These are phyloP conservation scores for Dendryphion nanum DNA, from an alignment of 2,329 filamentous ascomycete species.

Conservation along the genomic window DNA sequence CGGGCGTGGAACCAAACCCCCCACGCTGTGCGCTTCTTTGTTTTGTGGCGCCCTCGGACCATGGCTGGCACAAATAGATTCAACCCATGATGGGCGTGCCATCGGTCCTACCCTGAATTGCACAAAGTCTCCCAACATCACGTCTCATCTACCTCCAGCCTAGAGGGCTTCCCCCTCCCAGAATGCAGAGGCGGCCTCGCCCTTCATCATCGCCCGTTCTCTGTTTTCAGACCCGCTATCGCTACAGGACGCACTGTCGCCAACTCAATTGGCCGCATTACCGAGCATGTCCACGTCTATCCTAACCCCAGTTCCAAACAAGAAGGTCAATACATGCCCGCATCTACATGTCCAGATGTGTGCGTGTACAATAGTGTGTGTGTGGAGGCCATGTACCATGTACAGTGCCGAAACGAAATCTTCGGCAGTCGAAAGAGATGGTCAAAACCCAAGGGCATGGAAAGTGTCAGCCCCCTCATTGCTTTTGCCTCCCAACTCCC, in stretches of 20 bases:
- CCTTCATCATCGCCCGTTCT: too few relatives aligned
- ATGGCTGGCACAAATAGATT: not conserved
- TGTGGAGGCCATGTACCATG: not conserved
- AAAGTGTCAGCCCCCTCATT: slow-evolving; percentile 23
- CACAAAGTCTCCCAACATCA: too few relatives aligned
- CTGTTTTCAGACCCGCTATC: too few relatives aligned
- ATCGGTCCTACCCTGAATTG: too few relatives aligned
- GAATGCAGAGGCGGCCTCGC: too few relatives aligned
- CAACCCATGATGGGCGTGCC: too few relatives aligned
- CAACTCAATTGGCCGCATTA: slow-evolving; percentile 6
- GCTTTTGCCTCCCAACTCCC: slow-evolving; percentile 26
- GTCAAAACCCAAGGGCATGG: slow-evolving; percentile 19
- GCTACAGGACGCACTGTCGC: not conserved
- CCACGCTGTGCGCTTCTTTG: slow-evolving; percentile 1
- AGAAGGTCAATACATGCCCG: slow-evolving; percentile 4
- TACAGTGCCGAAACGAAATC: slow-evolving; percentile 7
- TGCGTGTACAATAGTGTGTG: not conserved
- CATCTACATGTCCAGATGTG: too few relatives aligned
- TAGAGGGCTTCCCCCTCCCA: too few relatives aligned
- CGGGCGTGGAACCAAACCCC: not conserved
- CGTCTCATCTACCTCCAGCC: too few relatives aligned
- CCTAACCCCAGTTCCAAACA: slow-evolving; percentile 3
- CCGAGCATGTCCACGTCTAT: not conserved
- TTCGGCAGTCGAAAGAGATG: slow-evolving; percentile 20
- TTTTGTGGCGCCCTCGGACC: not conserved